These are phyloP conservation scores for Sonneratia alba DNA, from an alignment of 345 rosid genomes.

Conservation along the genomic window DNA sequence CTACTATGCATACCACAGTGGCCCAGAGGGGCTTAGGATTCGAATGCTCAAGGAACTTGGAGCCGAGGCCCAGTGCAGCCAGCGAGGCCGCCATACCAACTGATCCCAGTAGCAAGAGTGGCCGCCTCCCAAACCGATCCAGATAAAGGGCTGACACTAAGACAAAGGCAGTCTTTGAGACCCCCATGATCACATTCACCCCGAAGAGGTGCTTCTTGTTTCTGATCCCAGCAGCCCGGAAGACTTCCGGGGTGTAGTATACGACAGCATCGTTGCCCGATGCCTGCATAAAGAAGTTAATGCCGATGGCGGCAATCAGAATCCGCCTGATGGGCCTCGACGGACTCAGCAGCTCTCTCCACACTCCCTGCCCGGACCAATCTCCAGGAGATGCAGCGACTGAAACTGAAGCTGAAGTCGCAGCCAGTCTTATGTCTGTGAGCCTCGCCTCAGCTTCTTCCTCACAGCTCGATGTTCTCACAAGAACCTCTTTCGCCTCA, in stretches of 20 bases:
- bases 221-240: slow-evolving; percentile 31
- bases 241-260: slow-evolving; percentile 48
- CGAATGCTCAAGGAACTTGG: slow-evolving; percentile 12
- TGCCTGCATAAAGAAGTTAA: slow-evolving; percentile 64
- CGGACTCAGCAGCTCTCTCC: slow-evolving; percentile 35
- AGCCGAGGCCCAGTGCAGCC: slow-evolving; percentile 11
- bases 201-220: slow-evolving; percentile 27
- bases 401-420: background rate
- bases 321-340: slow-evolving; percentile 28
- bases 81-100: slow-evolving; percentile 10
- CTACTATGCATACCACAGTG: slow-evolving; percentile 9
- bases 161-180: slow-evolving; percentile 31
- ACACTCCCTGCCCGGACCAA: slow-evolving; percentile 31
- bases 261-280: slow-evolving; percentile 52
- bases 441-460: slow-evolving; percentile 34
- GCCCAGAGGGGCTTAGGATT: slow-evolving; percentile 13
- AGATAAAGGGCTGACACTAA: slow-evolving; percentile 32
- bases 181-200: slow-evolving; percentile 39
- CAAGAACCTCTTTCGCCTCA: slow-evolving; percentile 33
- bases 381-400: slow-evolving; percentile 5
- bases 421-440: slow-evolving; percentile 24
- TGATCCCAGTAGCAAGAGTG: slow-evolving; percentile 13
- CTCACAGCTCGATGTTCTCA: slow-evolving; percentile 27
- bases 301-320: slow-evolving; percentile 37
- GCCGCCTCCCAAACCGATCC: slow-evolving; percentile 43